These are phyloP conservation scores for Udeniomyces megalosporus DNA, from an alignment of 768 basidiomycete genomes.

Conservation along the genomic window DNA sequence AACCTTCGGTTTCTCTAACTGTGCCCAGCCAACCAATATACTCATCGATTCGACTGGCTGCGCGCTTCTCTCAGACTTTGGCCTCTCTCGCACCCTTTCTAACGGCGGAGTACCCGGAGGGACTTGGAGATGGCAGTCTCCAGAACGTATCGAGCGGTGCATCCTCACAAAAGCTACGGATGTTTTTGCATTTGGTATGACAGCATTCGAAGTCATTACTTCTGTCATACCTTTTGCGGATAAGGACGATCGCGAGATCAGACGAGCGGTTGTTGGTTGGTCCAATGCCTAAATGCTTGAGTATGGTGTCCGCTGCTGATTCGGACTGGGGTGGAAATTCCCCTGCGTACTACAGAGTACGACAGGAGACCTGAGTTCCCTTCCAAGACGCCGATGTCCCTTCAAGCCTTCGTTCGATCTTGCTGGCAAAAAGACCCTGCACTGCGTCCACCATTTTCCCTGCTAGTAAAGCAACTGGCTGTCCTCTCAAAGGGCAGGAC, in stretches of 20 bases:
- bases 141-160: conserved; percentile 15
- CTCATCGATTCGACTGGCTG: conserved; percentile 50
- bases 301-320: not conserved
- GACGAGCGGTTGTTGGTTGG: conserved; percentile 31
- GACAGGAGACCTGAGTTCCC: conserved; percentile 17
- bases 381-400: not conserved
- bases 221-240: conserved; percentile 18
- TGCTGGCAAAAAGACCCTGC: conserved; percentile 21
- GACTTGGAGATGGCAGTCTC: conserved; percentile 46
- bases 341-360: not conserved
- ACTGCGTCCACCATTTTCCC: conserved; percentile 18
- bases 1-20: conserved; percentile 24
- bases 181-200: conserved; percentile 53
- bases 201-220: conserved; percentile 38
- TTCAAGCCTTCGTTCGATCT: conserved; percentile 16
- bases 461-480: conserved; percentile 15
- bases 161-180: conserved; percentile 43
- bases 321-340: too few relatives aligned
- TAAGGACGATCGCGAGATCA: conserved; percentile 29
- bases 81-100: conserved; percentile 58
- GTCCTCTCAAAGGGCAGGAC: not conserved
- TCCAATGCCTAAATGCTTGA: not conserved
- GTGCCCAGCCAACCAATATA: conserved; percentile 43
- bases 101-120: conserved; percentile 37
- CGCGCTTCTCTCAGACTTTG: conserved; percentile 69